Evolutionary conservation across 176 grass and related monocot genomes (phyloP), one percentile per base, ranked within the genome.

Genomic region (Carex kokanica): DNA sequence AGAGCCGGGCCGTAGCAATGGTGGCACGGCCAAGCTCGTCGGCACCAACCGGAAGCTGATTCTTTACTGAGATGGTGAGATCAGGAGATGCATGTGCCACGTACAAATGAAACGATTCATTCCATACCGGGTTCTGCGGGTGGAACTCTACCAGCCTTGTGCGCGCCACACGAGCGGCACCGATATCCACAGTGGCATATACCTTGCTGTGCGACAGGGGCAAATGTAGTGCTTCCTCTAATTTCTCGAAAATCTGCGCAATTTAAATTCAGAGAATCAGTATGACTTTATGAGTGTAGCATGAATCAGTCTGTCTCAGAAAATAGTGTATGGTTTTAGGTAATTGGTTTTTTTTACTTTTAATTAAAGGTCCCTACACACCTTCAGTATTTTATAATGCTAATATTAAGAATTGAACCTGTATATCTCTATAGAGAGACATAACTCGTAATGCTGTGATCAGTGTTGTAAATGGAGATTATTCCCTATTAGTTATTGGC

Each of bases 31-130:
- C 90, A 8, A 98, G 47, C 57, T 90, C 82, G 6, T 75, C 53
- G 29, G 95, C 87, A 61, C 87, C 86, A 53, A 89, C 21, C 10
- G 85, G 72, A 79, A 86, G 85, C 86, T 95, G 92, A 84, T 85
- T 91, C 65, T 91, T 90, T 62, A 98, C 86, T 17, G 87, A 93
- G 86, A 98, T 65, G 2, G 74, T 85, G 47, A 98, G 14, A 0
- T 82, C 74, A 0, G 82, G 78, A 45, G 89, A 80, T 0, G 87
- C 74, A 73, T 98, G 81, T 15, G 92, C 92, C 87, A 88, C 94
- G 74, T 95, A 93, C 20, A 98, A 68, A 67, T 82, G 88, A 85
- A 98, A 95, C 0, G 92, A 95, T 65, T 98, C 88, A 88, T 98
- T 93, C 95, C 95, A 98, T 1, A 56, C 85, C 5, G 92, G 92